phyloP scores from a whole-genome alignment of 768 basidiomycete genomes.

The Artomyces pyxidatus region DNA sequence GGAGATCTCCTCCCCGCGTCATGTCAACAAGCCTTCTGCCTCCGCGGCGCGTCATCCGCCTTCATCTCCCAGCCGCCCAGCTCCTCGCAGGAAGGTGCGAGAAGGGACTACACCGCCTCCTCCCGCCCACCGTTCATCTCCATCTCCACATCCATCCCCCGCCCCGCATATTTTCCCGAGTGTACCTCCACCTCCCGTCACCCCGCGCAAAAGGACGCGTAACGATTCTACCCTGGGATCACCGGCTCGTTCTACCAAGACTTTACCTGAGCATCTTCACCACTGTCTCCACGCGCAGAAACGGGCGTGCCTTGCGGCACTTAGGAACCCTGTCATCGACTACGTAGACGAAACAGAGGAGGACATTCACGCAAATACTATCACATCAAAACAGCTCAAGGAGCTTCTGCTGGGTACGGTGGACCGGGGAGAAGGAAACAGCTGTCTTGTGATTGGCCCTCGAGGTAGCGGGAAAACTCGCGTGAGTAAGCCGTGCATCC shows the following conservation, averaged over 20 bases:
- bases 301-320: conserved; percentile 39
- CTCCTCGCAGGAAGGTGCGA: neutral
- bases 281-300: conserved; percentile 50
- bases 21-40: conserved; percentile 1
- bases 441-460: conserved; percentile 81
- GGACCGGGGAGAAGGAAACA: conserved; percentile 83
- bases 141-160: neutral
- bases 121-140: neutral
- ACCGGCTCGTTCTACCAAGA: conserved; percentile 18
- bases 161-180: no score
- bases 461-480: conserved; percentile 82
- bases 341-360: conserved; percentile 25
- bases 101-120: neutral
- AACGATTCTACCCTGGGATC: neutral
- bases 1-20: conserved; percentile 19
- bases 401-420: conserved; percentile 69
- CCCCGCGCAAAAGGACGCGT: neutral
- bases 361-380: conserved; percentile 36
- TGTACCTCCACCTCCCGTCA: neutral
- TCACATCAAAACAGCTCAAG: conserved; percentile 48
- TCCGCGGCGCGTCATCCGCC: neutral
- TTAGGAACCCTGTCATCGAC: conserved; percentile 26
- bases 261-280: conserved; percentile 34
- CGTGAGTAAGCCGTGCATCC: conserved; percentile 27
- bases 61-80: neutral